Evolutionary conservation across 2,329 filamentous ascomycete genomes (phyloP).

Genomic region (Neoarthrinium moseri): DNA sequence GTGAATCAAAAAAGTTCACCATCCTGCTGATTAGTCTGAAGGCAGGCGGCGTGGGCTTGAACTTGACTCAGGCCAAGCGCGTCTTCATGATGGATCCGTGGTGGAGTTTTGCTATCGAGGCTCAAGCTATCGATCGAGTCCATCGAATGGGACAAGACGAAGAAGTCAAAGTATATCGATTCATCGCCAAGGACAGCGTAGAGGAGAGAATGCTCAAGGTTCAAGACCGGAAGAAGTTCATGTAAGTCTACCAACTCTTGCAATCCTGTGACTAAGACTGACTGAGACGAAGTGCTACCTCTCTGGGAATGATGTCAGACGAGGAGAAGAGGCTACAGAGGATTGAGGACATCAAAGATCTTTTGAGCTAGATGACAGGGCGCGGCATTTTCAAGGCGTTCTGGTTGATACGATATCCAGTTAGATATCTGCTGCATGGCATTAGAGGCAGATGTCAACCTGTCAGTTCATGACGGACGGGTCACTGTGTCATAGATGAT

Average conservation of each 20-base stretch:
- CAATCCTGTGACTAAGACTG: too few relatives aligned
- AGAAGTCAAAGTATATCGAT: conserved; percentile 82
- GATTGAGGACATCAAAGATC: conserved; percentile 90
- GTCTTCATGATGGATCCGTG: conserved; percentile 99
- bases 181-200: conserved; percentile 87
- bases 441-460: too few relatives aligned
- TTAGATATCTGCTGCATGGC: too few relatives aligned
- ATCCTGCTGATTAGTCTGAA: conserved; percentile 82
- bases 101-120: conserved; percentile 98
- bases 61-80: conserved; percentile 81
- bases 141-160: conserved; percentile 93
- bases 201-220: conserved; percentile 93
- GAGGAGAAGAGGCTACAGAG: conserved; percentile 88
- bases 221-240: conserved; percentile 94
- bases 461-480: too few relatives aligned
- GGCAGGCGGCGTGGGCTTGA: conserved; percentile 91
- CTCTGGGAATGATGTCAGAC: conserved; percentile 89
- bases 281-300: conserved; percentile 84
- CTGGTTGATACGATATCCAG: too few relatives aligned
- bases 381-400: too few relatives aligned
- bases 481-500: too few relatives aligned
- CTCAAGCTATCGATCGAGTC: conserved; percentile 95
- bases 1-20: conserved; percentile 57
- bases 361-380: conserved; percentile 57
- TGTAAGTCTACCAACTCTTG: conserved; percentile 64